Evolutionary conservation across 768 basidiomycete species (phyloP).

Genomic region (Leucosporidium yakuticum): DNA sequence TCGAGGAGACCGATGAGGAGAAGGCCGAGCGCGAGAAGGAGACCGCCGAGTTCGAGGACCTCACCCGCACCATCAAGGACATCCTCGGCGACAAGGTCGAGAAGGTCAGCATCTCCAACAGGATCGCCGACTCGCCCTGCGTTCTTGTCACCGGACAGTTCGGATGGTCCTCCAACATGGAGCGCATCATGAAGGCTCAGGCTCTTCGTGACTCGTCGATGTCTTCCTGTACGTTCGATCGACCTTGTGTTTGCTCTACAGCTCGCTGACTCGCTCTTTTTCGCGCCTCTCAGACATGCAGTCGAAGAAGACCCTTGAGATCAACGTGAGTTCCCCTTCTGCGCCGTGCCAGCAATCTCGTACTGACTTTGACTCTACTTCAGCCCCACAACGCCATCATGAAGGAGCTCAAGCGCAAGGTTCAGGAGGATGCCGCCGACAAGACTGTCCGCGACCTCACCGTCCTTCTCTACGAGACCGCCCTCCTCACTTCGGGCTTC

Average conservation of each 20-base stretch:
- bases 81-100: conserved; percentile 98
- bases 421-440: conserved; percentile 82
- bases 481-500: conserved; percentile 91
- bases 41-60: conserved; percentile 70
- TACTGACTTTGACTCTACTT: too few relatives aligned
- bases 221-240: conserved; percentile 61
- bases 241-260: not conserved
- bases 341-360: too few relatives aligned
- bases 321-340: too few relatives aligned
- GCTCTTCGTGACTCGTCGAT: conserved; percentile 91
- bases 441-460: conserved; percentile 72
- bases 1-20: conserved; percentile 98
- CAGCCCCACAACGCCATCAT: conserved; percentile 83
- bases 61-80: conserved; percentile 94
- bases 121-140: conserved; percentile 63
- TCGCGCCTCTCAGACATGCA: conserved; percentile 62
- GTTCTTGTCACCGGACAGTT: conserved; percentile 93
- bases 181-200: conserved; percentile 97
- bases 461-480: conserved; percentile 92
- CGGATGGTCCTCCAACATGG: conserved; percentile 99
- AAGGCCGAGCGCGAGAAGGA: conserved; percentile 85
- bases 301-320: conserved; percentile 83
- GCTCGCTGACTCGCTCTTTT: not conserved
- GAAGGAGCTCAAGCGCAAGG: conserved; percentile 92
- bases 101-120: conserved; percentile 97